Conservation (phyloP, 495 filamentous ascomycete species). For the Recurvomyces mirabilis region DNA sequence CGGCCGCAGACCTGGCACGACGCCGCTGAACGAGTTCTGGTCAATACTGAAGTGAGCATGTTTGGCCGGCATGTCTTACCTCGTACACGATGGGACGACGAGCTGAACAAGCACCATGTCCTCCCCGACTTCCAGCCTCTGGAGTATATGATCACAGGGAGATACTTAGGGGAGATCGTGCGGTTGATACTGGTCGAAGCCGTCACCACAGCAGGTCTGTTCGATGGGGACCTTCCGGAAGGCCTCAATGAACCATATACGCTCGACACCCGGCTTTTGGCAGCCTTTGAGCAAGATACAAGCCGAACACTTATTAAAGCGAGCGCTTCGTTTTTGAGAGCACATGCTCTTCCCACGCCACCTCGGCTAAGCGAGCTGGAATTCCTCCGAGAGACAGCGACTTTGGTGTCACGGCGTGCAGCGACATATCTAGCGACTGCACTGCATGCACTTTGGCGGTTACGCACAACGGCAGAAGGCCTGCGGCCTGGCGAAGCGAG, state of each 20-base stretch:
- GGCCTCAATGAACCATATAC: conserved; percentile 43
- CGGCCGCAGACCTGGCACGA: conserved; percentile 30
- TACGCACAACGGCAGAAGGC: conserved; percentile 43
- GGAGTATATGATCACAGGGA: conserved; percentile 42
- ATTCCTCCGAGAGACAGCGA: conserved; percentile 43
- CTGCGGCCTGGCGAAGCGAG: conserved; percentile 21
- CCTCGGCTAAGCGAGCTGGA: conserved; percentile 42
- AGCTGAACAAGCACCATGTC: conserved; percentile 30
- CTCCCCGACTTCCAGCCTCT: conserved; percentile 37
- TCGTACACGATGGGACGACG: conserved; percentile 33
- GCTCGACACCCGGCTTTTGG: conserved; percentile 50
- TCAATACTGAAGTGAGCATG: conserved; percentile 38
- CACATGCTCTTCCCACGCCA: conserved; percentile 37
- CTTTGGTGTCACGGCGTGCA: conserved; percentile 48
- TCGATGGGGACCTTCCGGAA: conserved; percentile 46
- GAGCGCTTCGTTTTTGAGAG: conserved; percentile 38
- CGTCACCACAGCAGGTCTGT: conserved; percentile 40
- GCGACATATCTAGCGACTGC: conserved; percentile 53
- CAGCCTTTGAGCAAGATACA: conserved; percentile 47
- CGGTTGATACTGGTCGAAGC: conserved; percentile 43
- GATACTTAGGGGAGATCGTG: conserved; percentile 47
- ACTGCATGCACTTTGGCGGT: conserved; percentile 52
- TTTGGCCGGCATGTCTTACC: conserved; percentile 35
- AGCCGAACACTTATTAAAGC: conserved; percentile 37
- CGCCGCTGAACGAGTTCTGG: conserved; percentile 30